Conservation (phyloP, 441 rosid species). For the Adansonia gregorii region DNA sequence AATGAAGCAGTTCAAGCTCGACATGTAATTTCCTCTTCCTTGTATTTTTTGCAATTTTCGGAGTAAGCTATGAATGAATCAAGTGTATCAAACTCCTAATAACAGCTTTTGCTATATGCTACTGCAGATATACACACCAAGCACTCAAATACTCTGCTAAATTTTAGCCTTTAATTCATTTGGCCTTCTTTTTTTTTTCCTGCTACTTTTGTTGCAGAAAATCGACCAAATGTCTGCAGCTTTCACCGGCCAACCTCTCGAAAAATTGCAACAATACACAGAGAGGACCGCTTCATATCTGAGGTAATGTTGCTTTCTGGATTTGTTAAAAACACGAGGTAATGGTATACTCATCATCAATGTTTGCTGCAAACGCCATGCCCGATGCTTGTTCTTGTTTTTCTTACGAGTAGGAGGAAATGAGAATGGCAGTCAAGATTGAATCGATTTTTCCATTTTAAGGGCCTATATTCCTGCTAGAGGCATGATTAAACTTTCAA, state of each 20-base stretch:
- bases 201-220: conserved; percentile 60
- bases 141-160: not conserved
- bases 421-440: not conserved
- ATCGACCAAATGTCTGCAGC: conserved; percentile 79
- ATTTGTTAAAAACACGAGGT: not conserved
- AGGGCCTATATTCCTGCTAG: not conserved
- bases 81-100: not conserved
- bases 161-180: not conserved
- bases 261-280: conserved; percentile 81
- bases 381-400: not conserved
- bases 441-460: not conserved
- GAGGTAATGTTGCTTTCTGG: conserved; percentile 59
- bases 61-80: not conserved
- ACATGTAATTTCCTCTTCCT: conserved; percentile 54
- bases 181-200: conserved; percentile 3
- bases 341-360: not conserved
- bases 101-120: conserved; percentile 10
- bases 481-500: not conserved
- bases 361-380: not conserved
- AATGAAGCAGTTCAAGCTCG: conserved; percentile 86
- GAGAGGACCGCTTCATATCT: conserved; percentile 89
- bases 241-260: conserved; percentile 88
- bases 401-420: not conserved
- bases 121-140: not conserved
- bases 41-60: conserved; percentile 8